A percentile compares a stretch with the other conserved stretches of the same genome.
These are phyloP conservation scores for Alectoria sarmentosa DNA, from an alignment of 495 filamentous ascomycete genomes.

Conservation along the genomic window DNA sequence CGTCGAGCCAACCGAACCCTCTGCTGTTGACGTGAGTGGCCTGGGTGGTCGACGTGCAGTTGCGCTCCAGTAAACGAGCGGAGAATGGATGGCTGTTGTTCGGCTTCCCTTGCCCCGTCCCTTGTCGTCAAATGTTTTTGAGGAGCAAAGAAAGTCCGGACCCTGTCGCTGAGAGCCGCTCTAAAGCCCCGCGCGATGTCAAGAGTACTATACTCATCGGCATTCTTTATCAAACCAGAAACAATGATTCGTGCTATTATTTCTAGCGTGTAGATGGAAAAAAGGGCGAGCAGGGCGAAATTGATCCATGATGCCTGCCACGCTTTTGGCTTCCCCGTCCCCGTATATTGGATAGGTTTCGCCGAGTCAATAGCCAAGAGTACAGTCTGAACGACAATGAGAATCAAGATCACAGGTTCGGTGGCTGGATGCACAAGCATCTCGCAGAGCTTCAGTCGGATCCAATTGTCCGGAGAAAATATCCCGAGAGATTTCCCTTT, in stretches of 20 bases:
- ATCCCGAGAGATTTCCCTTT: constrained; percentile 81
- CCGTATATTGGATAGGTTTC: constrained; percentile 49
- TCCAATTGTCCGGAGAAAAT: constrained; percentile 65
- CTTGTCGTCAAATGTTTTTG: constrained; percentile 62
- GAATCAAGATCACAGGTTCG: constrained; percentile 76
- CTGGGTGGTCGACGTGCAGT: constrained; percentile 40
- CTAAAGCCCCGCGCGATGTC: constrained; percentile 63
- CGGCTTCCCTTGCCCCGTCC: constrained; percentile 31
- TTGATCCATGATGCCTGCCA: constrained; percentile 72
- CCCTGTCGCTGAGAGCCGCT: constrained; percentile 66
- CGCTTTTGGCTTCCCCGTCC: constrained; percentile 34
- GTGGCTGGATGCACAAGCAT: constrained; percentile 81
- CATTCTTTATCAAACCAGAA: constrained; percentile 85
- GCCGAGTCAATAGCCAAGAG: constrained; percentile 77
- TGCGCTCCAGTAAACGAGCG: constrained; percentile 78
- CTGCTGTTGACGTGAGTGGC: constrained; percentile 70
- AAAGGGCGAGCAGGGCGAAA: constrained; percentile 72
- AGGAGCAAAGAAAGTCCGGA: constrained; percentile 68
- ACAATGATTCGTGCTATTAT: constrained; percentile 76
- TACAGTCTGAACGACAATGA: constrained; percentile 85
- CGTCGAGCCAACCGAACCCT: constrained; percentile 79
- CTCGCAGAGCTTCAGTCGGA: constrained; percentile 74
- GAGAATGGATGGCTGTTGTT: constrained; percentile 53
- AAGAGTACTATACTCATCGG: constrained; percentile 75
- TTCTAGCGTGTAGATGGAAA: constrained; percentile 87